phyloP scores from a whole-genome alignment of 2,329 filamentous ascomycete genomes.

The Botryotinia convoluta region DNA sequence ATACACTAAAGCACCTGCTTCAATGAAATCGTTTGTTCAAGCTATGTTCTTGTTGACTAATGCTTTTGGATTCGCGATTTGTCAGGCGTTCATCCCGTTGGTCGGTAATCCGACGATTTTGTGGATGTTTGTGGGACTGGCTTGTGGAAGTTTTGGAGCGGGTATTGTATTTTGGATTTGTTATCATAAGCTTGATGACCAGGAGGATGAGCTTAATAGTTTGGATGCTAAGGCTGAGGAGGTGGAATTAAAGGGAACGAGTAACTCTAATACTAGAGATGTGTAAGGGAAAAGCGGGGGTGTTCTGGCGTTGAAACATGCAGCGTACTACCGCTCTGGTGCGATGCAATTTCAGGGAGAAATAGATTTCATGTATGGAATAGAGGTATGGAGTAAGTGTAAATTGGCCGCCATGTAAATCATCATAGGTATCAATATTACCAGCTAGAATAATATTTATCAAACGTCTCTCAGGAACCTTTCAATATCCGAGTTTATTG shows the following conservation, averaged over 20 bases:
- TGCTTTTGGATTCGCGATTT: constrained; percentile 53
- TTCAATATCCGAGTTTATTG: no score
- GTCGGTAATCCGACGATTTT: constrained; percentile 46
- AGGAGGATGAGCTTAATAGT: constrained; percentile 31
- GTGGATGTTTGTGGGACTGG: constrained; percentile 37
- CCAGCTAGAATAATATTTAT: background rate
- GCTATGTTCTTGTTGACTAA: constrained; percentile 67
- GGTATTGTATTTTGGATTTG: constrained; percentile 29
- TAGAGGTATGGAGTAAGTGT: no score
- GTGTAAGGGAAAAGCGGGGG: background rate
- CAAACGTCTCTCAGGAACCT: no score
- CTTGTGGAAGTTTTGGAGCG: constrained; percentile 22
- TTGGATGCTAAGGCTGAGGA: constrained; percentile 30
- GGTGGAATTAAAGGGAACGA: constrained; percentile 21
- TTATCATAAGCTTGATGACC: constrained; percentile 27
- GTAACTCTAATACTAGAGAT: background rate
- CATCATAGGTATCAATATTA: background rate
- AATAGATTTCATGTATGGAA: background rate
- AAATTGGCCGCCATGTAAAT: background rate
- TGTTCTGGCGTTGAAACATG: background rate
- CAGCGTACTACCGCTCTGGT: background rate
- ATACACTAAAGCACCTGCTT: constrained; percentile 72
- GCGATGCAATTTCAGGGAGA: background rate
- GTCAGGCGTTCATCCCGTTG: constrained; percentile 44
- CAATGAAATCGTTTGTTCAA: constrained; percentile 74